Evolutionary conservation across 1,284 basidiomycete genomes (phyloP).

Genomic region (Ceratobasidium sp.): DNA sequence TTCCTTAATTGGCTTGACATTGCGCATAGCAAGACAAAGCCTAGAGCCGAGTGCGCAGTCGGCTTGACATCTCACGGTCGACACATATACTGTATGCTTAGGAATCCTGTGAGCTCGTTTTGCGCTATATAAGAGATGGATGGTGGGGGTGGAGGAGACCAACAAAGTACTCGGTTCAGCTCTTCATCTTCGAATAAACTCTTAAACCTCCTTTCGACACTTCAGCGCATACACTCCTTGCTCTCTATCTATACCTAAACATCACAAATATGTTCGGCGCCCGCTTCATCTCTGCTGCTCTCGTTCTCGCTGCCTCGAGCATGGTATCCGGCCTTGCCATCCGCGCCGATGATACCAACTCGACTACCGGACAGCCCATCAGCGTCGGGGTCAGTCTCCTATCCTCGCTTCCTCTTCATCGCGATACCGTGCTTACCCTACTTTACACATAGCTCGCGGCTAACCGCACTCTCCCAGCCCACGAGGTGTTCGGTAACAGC

Average conservation of each 20-base stretch:
- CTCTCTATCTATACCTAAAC: neutral
- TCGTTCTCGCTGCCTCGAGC: neutral
- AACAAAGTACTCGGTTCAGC: neutral
- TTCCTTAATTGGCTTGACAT: too few relatives aligned
- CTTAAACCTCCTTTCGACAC: too few relatives aligned
- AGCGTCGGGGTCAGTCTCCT: conserved; percentile 28
- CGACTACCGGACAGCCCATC: conserved; percentile 43
- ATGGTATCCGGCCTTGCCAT: neutral
- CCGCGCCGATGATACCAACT: conserved; percentile 20
- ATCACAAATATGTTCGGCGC: conserved; percentile 4
- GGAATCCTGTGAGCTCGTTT: neutral
- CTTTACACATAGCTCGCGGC: conserved; percentile 13
- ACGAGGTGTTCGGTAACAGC: conserved; percentile 33
- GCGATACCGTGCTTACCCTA: neutral
- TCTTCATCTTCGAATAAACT: neutral
- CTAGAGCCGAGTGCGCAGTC: too few relatives aligned
- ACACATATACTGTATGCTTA: neutral
- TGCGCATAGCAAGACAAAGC: too few relatives aligned
- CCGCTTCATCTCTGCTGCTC: neutral
- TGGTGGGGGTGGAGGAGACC: neutral
- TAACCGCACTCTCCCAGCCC: conserved; percentile 16
- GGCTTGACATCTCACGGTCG: too few relatives aligned
- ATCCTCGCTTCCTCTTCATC: too few relatives aligned
- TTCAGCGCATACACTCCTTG: too few relatives aligned
- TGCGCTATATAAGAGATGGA: neutral